Base-by-base conservation (phyloP, 805 yeast genomes). In the Blastobotrys americana region DNA sequence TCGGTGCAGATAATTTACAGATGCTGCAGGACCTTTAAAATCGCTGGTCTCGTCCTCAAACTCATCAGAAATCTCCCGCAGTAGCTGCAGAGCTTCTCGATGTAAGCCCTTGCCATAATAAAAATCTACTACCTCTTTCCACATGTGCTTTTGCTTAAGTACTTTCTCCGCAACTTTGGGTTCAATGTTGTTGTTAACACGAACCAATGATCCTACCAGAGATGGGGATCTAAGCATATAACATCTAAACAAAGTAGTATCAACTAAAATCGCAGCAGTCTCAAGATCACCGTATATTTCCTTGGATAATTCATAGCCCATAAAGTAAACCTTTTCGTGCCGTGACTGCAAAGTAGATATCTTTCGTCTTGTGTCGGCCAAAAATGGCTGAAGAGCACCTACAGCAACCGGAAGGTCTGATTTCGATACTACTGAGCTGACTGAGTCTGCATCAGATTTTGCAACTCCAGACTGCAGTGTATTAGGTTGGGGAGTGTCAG, bases 141-240 rank as follows among this genome's bases (percentile, higher is more conserved):
- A 75, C 56, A 76, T 72, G 2, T 69, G 65, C 5, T 71, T 66
- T 3, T 64, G 57, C 5, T 48, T 44, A 8, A 71, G 60, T 22
- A 87, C 70, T 41, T 75, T 71, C 40, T 76, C 75, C 1, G 86
- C 95, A 2, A 76, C 69, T 1, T 69, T 66, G 3, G 81, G 72
- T 54, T 82, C 80, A 65, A 97, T 87, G 52, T 71, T 68, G 60
- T 89, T 93, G 21, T 77, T 74, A 1, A 87, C 72, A 40, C 97
- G 70, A 3, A 90, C 69, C 17, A 90, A 73, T 0, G 97, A 93
- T 0, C 90, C 95, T 10, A 90, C 73, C 59, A 90, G 69, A 49
- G 82, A 73, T 0, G 85, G 84, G 44, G 77, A 77, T 23, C 77
- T 76, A n/a, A 77, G 58, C 46, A 78, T 68, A 58, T 93, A 90